A percentile compares a stretch with the other conserved stretches of the same genome.
Evolutionary conservation across 2,329 filamentous ascomycete genomes (phyloP).

Genomic region (Stagonosporopsis vannaccii): DNA sequence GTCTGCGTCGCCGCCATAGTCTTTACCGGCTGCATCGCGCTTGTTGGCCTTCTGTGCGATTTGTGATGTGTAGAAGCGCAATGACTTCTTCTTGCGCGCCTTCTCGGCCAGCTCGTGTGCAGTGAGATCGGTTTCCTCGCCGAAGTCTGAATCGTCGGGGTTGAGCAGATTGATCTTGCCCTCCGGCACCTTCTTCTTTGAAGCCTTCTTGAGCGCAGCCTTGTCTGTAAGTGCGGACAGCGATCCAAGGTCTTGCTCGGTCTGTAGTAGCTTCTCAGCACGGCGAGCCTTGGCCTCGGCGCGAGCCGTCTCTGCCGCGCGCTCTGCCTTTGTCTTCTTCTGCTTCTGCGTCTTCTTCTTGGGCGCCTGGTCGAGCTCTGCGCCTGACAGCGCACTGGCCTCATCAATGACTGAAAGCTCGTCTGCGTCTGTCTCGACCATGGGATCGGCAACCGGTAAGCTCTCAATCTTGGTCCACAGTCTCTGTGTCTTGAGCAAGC

Average conservation of each 20-base stretch:
- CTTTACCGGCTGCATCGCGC: conserved; percentile 74
- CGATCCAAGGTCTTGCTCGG: conserved; percentile 76
- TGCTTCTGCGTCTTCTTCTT: conserved; percentile 45
- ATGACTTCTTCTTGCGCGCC: conserved; percentile 84
- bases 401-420: conserved; percentile 48
- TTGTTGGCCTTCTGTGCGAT: conserved; percentile 94
- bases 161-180: conserved; percentile 48
- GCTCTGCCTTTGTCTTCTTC: conserved; percentile 58
- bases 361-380: conserved; percentile 43
- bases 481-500: conserved; percentile 77
- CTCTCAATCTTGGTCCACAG: conserved; percentile 79
- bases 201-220: conserved; percentile 57
- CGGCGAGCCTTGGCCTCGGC: conserved; percentile 62
- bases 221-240: conserved; percentile 68
- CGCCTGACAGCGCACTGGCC: conserved; percentile 41
- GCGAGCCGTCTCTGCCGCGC: conserved; percentile 61
- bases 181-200: conserved; percentile 47
- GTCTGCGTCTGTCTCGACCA: conserved; percentile 44
- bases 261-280: conserved; percentile 60
- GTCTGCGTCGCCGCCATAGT: conserved; percentile 80
- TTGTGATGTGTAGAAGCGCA: conserved; percentile 98
- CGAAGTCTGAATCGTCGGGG: conserved; percentile 84
- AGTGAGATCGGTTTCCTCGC: conserved; percentile 84
- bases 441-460: conserved; percentile 62
- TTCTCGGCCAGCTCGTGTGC: conserved; percentile 84